Base-by-base conservation (phyloP, 768 basidiomycete genomes). In the Daedaleopsis sinensis region DNA sequence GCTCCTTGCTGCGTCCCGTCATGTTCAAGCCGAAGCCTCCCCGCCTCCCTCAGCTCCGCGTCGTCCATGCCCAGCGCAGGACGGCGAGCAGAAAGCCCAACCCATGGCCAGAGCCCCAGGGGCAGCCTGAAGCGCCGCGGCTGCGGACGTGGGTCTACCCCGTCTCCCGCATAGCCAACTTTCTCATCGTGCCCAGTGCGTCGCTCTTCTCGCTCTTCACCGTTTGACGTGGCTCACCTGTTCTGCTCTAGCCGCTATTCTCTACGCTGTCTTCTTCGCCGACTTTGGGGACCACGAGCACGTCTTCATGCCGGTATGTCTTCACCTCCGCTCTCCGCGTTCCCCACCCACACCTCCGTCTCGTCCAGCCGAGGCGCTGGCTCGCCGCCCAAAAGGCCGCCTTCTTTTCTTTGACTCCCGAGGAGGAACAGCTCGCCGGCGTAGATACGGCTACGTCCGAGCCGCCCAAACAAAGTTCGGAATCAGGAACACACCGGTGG, bases 261-360 rank as follows among this genome's bases (percentile, higher is more conserved):
- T 84, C 4, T 90, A 90, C 63, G 80, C 80, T 3, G 75, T 86
- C 21, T 86, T 90, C 69, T 72, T 86, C 58, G 81, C 83, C 53
- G 87, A 90, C 70, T 90, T 84, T 71, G 88, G 88, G 4, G 84
- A 87, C n/a, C 76, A 78, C 50, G 88, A 90, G 23, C 88, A 90
- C 70, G 84, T 89, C 27, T 90, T 88, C 71, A 82, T 80, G 71
- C 84, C 86, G 23, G 88, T 89, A 63, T 70, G 85, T 78, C 49
- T 19, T 21, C 55, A 47, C 21, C 23, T 24, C n/a, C 50, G 27
- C 50, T 18, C 27, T 7, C 32, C 27, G 13, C 23, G 27, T 27
- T 11, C 44, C 43, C 38, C 16, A n/a, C 53, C 50, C 13, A 42
- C 62, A 39, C 37, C 35, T 19, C 52, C 49, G 44, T 58, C 58